Conservation (phyloP, 352 stramenopile genomes). For the Peronospora tabacina region DNA sequence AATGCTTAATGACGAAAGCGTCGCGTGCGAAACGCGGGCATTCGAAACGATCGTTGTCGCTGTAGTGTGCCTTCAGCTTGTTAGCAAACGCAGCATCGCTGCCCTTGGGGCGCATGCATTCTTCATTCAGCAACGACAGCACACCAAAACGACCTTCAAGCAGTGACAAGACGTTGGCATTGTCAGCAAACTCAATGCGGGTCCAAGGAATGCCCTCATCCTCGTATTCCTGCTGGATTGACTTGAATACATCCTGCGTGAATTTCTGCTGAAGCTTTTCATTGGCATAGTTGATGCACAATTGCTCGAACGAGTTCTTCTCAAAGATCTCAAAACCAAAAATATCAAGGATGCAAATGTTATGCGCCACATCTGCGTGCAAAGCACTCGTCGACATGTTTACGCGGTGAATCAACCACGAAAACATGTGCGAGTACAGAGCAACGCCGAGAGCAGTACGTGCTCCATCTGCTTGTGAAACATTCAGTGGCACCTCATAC, state of each 20-base stretch:
- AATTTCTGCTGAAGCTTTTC: constrained; percentile 92
- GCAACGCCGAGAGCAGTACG: constrained; percentile 73
- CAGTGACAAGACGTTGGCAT: constrained; percentile 86
- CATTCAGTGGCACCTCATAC: constrained; percentile 81
- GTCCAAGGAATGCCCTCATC: constrained; percentile 91
- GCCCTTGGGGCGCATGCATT: constrained; percentile 85
- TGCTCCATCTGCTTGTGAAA: constrained; percentile 64
- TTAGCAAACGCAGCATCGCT: constrained; percentile 81
- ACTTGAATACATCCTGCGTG: constrained; percentile 93
- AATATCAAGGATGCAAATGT: constrained; percentile 93
- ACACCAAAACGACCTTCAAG: constrained; percentile 86
- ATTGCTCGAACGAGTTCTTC: constrained; percentile 93
- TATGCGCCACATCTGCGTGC: constrained; percentile 45
- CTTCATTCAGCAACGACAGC: constrained; percentile 91
- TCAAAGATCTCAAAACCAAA: constrained; percentile 98
- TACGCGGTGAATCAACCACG: constrained; percentile 91
- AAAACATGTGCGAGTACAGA: constrained; percentile 94
- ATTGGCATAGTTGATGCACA: constrained; percentile 96
- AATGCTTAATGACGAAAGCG: constrained; percentile 94
- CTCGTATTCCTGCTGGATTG: constrained; percentile 93
- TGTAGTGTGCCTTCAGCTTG: constrained; percentile 86
- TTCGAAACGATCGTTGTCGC: constrained; percentile 83
- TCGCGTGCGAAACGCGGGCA: constrained; percentile 74
- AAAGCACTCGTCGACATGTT: constrained; percentile 71
- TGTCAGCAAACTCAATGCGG: constrained; percentile 89